Evolutionary conservation across 768 basidiomycete species (phyloP).

Genomic region (Cubamyces lactineus): DNA sequence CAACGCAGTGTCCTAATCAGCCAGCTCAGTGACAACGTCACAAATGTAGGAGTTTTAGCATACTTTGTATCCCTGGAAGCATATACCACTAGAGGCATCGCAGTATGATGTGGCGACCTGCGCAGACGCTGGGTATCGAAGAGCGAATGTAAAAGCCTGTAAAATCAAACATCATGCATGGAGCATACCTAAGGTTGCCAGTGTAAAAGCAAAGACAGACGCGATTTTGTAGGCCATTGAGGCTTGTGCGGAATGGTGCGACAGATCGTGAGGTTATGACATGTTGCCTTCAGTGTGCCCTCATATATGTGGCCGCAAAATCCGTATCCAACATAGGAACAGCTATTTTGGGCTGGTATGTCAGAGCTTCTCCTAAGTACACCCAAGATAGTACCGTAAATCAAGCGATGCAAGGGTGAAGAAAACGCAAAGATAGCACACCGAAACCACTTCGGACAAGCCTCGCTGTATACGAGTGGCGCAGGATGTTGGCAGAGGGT

Average conservation of each 20-base stretch:
- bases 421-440: constrained; percentile 1
- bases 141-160: background rate
- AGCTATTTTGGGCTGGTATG: background rate
- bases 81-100: constrained; percentile 28
- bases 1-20: constrained; percentile 30
- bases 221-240: constrained; percentile 9
- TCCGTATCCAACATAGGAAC: background rate
- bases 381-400: constrained; percentile 14
- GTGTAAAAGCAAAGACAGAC: background rate
- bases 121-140: constrained; percentile 13
- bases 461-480: constrained; percentile 15
- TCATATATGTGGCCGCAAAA: constrained; percentile 11
- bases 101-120: constrained; percentile 29
- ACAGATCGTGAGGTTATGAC: background rate
- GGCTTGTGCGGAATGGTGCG: background rate
- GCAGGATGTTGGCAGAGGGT: background rate
- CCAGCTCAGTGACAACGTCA: too few species aligned
- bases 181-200: constrained; percentile 21
- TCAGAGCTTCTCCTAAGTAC: constrained; percentile 5
- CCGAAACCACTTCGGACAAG: constrained; percentile 15
- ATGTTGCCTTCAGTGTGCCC: background rate
- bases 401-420: constrained; percentile 1
- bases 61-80: constrained; percentile 31
- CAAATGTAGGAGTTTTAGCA: background rate
- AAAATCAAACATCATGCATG: background rate